Evolutionary conservation across 495 filamentous ascomycete genomes (phyloP), one percentile per base, ranked within the genome.

Genomic region (Aspergillus ostianus): DNA sequence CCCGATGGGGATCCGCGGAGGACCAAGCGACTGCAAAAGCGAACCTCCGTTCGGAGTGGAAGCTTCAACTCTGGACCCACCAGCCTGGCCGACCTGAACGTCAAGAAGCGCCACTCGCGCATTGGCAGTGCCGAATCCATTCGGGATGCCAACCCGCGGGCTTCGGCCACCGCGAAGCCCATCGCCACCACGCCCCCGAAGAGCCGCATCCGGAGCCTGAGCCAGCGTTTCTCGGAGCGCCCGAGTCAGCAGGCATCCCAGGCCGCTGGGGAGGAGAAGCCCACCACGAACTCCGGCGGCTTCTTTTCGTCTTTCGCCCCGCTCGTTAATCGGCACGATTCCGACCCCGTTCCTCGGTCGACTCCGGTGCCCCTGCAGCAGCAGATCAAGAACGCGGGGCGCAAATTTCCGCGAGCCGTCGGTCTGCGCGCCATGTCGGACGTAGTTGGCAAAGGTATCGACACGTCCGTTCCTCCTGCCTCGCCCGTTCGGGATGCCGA

Each of bases 391-490:
- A 72, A 72, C 53, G 76, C 75, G 55, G 73, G 80, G 27, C 74
- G 77, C 51, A 82, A 80, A 58, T 77, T 80, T 58, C 77, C 77
- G 49, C 73, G 76, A 62, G 71, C 84, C 10, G 80, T 85, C 20
- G 90, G 91, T 7, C 77, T 95, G 29, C 80, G 93, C 63, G 85
- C 90, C 0, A 89, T 90, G 26, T 95, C 92, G 8, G 93, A 97
- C 64, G 86, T 90, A 12, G 63, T 66, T 48, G 63, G 60, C 15
- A 78, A 78, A 54, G 65, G 71, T 23, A 51, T 60, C 12, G 73
- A 77, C 47, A 71, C 63, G 12, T 69, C 73, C 17, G 62, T 49
- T 4, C 67, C 73, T 12, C 74, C 77, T 15, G 79, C 85, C 9
- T 85, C 85, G 5, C 81, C 88, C 3, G 65, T 82, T 17, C 87